phyloP scores from a whole-genome alignment of 2,329 filamentous ascomycete genomes.

The Pestalotiopsis sp. region DNA sequence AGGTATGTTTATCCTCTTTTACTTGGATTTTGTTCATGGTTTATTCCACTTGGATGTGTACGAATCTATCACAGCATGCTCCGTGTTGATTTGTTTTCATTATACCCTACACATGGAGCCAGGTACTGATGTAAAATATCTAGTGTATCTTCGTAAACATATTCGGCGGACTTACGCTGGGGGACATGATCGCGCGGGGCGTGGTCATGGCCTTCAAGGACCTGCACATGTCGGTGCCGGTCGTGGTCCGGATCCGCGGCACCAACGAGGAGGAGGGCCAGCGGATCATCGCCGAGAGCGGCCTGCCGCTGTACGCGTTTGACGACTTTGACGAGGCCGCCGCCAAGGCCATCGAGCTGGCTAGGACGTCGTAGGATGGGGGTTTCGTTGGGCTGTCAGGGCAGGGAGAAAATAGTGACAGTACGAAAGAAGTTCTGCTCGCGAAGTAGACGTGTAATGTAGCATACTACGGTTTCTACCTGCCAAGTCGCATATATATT shows the following conservation, averaged over 20 bases:
- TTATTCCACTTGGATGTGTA: not conserved
- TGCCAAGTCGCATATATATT: too few species aligned
- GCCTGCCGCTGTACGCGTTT: slow-evolving; percentile 69
- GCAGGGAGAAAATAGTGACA: not conserved
- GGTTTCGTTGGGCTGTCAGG: not conserved
- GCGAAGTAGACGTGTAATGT: too few species aligned
- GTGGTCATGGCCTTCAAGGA: slow-evolving; percentile 75
- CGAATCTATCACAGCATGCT: not conserved
- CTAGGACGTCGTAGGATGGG: slow-evolving; percentile 29
- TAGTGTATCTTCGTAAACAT: slow-evolving; percentile 59
- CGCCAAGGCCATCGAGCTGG: slow-evolving; percentile 65
- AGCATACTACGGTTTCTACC: too few species aligned
- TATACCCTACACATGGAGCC: too few species aligned
- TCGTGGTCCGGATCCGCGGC: slow-evolving; percentile 77
- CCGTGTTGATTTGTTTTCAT: not conserved
- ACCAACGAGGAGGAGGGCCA: slow-evolving; percentile 75
- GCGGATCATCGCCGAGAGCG: slow-evolving; percentile 70
- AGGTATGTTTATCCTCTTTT: slow-evolving; percentile 57
- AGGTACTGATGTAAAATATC: not conserved
- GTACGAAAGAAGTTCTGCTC: too few species aligned
- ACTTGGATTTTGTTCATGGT: not conserved
- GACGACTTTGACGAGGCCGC: slow-evolving; percentile 78
- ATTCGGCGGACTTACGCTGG: slow-evolving; percentile 64
- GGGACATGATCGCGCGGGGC: slow-evolving; percentile 81
- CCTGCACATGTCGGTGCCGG: slow-evolving; percentile 66